Base-by-base conservation (phyloP, 345 rosid species). In the Moringa oleifera region DNA sequence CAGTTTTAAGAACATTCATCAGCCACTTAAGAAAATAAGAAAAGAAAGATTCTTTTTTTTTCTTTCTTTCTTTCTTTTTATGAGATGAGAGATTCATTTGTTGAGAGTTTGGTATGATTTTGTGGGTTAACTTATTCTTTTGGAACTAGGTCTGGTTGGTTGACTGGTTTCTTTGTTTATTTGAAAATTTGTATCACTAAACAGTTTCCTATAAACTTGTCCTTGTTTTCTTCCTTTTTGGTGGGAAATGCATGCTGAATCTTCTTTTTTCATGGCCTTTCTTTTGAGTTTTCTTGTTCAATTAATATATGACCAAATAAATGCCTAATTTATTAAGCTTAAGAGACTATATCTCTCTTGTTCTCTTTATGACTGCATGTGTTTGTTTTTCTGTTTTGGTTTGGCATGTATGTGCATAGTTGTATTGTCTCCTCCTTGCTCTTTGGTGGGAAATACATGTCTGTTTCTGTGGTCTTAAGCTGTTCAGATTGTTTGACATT, bases 71-170 rank as follows among this genome's bases (percentile, higher is more conserved):
- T n/a, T n/a, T n/a, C n/a, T 28, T 28, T 28, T 8, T 55, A 23
- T 16, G 68, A 22, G 24, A 21, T 60, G 56, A 25, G 20, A 33
- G 49, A 61, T 51, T 18, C 66, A 46, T 52, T 65, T 25, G 66
- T 31, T 63, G 61, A 67, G 68, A 47, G 73, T 72, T 64, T 47
- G 81, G 75, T 69, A 2, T 47, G 67, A 59, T 59, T 55, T 56
- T 54, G 49, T 63, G 64, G 23, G 64, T 45, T n/a, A n/a, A n/a
- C 68, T 65, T 58, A 45, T 52, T 61, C 51, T 37, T 23, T 62
- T 54, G 60, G 63, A 66, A 51, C 55, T 63, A 58, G 58, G 28
- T 58, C 55, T 18, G 51, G 67, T 77, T 72, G 67, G 80, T 53
- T 76, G 66, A 62, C 61, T 72, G 71, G 65, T 50, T 72, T 62